A percentile compares a stretch with the other conserved stretches of the same genome.
These are phyloP conservation scores for Gonapodya sp. DNA, from an alignment of 192 early-diverging fungal genomes.

Conservation along the genomic window DNA sequence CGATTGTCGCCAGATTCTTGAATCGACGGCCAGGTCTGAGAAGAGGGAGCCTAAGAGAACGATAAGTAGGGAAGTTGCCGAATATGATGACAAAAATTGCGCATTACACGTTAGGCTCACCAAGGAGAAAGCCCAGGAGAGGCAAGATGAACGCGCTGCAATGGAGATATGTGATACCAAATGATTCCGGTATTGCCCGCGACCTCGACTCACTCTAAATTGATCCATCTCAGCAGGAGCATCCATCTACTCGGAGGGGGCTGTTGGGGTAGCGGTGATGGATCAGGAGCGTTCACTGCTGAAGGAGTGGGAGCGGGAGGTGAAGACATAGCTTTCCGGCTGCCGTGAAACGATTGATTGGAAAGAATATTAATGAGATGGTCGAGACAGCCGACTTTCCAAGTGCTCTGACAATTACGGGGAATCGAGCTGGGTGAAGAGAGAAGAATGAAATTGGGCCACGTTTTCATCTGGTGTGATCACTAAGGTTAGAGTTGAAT, in stretches of 20 bases:
- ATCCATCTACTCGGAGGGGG: neutral
- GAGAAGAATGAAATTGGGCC: too few species aligned
- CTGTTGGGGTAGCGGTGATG: neutral
- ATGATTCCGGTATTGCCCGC: neutral
- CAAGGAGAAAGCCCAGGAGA: neutral
- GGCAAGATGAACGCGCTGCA: neutral
- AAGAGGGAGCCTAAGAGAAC: neutral
- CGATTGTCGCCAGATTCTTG: neutral
- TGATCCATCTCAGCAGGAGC: neutral
- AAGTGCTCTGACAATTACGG: too few species aligned
- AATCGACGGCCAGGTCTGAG: neutral
- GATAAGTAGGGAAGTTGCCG: neutral
- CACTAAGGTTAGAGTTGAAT: too few species aligned
- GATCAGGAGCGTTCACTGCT: neutral
- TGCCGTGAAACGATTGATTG: too few species aligned
- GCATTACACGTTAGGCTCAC: neutral
- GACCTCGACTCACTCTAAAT: neutral
- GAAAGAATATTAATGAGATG: too few species aligned
- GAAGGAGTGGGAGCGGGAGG: too few species aligned
- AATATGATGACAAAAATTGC: neutral
- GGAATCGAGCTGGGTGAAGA: too few species aligned
- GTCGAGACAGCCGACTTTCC: too few species aligned
- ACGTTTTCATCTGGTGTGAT: too few species aligned
- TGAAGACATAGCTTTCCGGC: too few species aligned
- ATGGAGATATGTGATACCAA: neutral